Conservation (phyloP, 176 grass and related monocot species). For the Oryza meridionalis region DNA sequence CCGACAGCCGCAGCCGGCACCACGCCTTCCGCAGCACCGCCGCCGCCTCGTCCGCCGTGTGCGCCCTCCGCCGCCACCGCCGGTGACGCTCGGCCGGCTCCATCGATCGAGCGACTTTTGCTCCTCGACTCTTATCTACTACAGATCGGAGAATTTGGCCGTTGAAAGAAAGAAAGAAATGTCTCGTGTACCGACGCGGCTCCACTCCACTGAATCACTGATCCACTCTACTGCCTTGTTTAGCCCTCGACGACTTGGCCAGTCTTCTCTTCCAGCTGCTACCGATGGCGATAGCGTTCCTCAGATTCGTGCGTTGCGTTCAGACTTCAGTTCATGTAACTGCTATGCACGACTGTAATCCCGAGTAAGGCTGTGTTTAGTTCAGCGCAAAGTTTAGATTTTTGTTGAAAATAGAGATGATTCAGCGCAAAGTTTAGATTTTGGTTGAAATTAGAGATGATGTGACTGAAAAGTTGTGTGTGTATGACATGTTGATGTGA, state of each 20-base stretch:
- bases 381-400: too few species aligned
- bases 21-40: conserved; percentile 79
- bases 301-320: neutral
- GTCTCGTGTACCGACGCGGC: neutral
- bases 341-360: neutral
- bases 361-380: too few species aligned
- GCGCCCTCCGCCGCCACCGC: conserved; percentile 20
- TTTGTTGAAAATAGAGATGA: too few species aligned
- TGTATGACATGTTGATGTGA: too few species aligned
- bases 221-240: neutral
- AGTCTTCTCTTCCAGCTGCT: neutral
- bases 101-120: neutral
- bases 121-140: neutral
- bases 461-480: too few species aligned
- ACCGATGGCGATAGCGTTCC: too few species aligned
- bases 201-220: neutral
- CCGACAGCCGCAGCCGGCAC: conserved; percentile 77
- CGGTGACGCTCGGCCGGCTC: neutral
- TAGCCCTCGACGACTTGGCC: neutral
- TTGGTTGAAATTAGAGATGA: too few species aligned
- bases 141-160: conserved; percentile 19
- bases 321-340: neutral
- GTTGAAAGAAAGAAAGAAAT: neutral
- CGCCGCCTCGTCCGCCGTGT: conserved; percentile 61
- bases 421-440: too few species aligned